Evolutionary conservation across 768 basidiomycete species (phyloP), one percentile per base, ranked within the genome.

Genomic region (Phanerochaete carnosa): DNA sequence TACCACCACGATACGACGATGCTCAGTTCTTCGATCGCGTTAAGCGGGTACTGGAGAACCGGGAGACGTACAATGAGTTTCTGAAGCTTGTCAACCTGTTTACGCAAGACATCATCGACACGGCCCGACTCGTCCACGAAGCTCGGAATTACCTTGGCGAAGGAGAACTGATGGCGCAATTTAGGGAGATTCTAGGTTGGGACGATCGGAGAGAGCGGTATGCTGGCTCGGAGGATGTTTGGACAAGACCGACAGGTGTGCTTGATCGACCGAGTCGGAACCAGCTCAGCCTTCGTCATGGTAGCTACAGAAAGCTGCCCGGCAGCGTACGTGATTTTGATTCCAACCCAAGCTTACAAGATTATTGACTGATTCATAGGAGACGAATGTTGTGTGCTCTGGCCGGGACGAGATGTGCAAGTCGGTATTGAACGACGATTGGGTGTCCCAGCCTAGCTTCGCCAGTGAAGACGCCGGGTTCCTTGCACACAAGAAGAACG

Each of bases 331-430:
- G 92, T 83, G 13, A 47, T 56, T 28, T 57, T 45, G 47, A 16
- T 59, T 60, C 49, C n/a, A n/a, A 53, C 13, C 23, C 49, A 5
- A 25, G 29, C 53, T 68, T 30, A 50, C 54, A 25, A 4, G 35
- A 47, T n/a, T 35, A 43, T 19, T 43, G 39, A 43, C 39, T 4
- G 39, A 43, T 9, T n/a, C 39, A 23, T 67, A 97, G 94, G 95
- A 95, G 74, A 85, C 86, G 58, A 88, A 89, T 56, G 87, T 96
- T 15, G 78, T 89, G 0, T 99, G 97, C 69, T 92, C 95, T 1
- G 97, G 97, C 1, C 90, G 97, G 16, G 97, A 98, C 68, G 92
- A 94, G 23, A 95, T 98, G 89, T 98, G 96, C 73, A 90, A 88
- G 69, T 87, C 91, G 7, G 97, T 99, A 4, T 77, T 99, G 55